phyloP scores from a whole-genome alignment of 352 stramenopile genomes.

The Blastocystis hominis region DNA sequence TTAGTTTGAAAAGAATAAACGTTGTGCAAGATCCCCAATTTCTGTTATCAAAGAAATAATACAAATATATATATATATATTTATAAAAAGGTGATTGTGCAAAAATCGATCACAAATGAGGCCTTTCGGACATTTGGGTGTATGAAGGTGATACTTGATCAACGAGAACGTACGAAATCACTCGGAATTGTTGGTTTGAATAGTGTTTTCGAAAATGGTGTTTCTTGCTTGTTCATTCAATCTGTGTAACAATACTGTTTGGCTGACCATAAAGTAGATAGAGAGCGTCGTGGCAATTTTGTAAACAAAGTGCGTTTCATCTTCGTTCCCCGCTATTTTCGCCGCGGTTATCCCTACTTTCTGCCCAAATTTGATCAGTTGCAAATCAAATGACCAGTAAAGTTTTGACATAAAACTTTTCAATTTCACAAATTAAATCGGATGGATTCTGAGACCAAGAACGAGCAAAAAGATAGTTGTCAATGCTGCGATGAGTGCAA shows the following conservation, averaged over 20 bases:
- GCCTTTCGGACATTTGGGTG: background rate
- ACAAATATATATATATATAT: background rate
- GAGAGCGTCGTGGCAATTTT: no score
- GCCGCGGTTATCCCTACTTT: no score
- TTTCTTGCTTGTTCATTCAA: background rate
- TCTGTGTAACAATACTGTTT: background rate
- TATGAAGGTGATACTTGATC: background rate
- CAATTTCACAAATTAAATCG: no score
- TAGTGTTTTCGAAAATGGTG: background rate
- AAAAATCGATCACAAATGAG: no score
- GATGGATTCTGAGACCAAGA: background rate
- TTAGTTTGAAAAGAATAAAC: background rate
- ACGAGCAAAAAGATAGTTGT: background rate
- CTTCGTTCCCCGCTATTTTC: no score
- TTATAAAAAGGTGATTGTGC: background rate
- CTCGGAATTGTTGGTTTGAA: background rate
- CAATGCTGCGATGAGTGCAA: background rate
- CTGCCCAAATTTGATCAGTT: background rate
- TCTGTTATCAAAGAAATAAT: background rate
- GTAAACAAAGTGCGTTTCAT: no score
- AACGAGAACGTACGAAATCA: background rate
- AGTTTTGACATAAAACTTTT: background rate
- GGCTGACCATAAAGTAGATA: background rate
- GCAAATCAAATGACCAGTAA: background rate
- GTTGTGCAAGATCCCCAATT: background rate